Evolutionary conservation across 371 early-diverging fungal genomes (phyloP), one percentile per base, ranked within the genome.

Genomic region (Capillidium heterosporum): DNA sequence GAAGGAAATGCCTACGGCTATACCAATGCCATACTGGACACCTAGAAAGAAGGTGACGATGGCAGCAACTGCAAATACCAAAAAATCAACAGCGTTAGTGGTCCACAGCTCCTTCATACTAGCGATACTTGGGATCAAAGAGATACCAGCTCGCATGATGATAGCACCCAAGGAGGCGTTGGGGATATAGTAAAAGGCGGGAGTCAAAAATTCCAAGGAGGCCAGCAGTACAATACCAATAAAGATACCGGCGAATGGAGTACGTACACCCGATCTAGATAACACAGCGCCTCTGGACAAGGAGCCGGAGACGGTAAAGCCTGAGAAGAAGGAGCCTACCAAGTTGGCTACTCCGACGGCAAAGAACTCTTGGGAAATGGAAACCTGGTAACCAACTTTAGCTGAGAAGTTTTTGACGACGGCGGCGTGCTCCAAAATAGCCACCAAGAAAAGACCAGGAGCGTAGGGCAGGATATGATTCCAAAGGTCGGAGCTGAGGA

Each of bases 281-380:
- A 85, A 84, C 62, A 90, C 80, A 32, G 88, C 85, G 0, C 88
- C 82, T 55, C 91, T 78, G 17, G 87, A 83, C 61, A 91, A 86
- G 4, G 89, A 84, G 17, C 89, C 91, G 35, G 91, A 84, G 2
- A 80, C 81, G 2, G 89, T 82, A 67, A 78, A 87, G 0, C 78
- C 82, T 50, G 84, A 82, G 65, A 90, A 81, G 72, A 89, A 87
- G 23, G 84, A 67, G 10, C 82, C 82, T 61, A 80, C 64, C 43
- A 87, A 65, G 67, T 92, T 92, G 32, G 82, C 75, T 24, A 84
- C 59, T 5, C 90, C 91, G 27, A 90, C 71, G n/a, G 90, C 87
- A 53, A 88, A 73, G 26, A 89, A 67, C 66, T 92, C 93, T 64
- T 88, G 89, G 15, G 54, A 54, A 17, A 17, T 54, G 7, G 31